phyloP scores from a whole-genome alignment of 257 asterid genomes.

The Dorcoceras hygrometricum region DNA sequence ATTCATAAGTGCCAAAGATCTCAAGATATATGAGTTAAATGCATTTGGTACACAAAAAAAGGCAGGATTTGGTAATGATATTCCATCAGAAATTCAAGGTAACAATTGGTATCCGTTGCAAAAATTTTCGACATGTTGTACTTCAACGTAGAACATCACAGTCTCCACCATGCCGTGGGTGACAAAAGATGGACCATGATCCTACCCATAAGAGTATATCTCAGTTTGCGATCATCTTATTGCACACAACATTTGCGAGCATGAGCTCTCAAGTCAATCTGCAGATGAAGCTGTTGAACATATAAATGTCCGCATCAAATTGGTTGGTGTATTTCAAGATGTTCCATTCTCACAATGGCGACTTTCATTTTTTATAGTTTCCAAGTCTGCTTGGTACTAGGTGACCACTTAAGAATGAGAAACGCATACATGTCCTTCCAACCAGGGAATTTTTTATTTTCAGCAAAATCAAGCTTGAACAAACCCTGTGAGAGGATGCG shows the following conservation, averaged over 20 bases:
- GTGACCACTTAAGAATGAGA: neutral
- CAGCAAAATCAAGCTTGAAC: neutral
- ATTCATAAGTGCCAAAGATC: slow-evolving; percentile 4
- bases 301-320: neutral
- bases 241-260: neutral
- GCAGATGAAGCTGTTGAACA: neutral
- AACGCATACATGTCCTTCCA: neutral
- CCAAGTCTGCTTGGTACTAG: neutral
- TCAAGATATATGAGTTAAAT: neutral
- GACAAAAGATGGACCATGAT: neutral
- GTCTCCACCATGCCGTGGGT: neutral
- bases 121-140: neutral
- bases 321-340: neutral
- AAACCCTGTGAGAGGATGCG: neutral
- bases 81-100: neutral
- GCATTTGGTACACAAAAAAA: neutral
- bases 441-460: neutral
- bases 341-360: neutral
- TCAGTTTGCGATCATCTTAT: neutral
- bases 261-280: neutral
- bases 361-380: too few species aligned
- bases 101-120: neutral
- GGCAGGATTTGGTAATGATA: neutral
- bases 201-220: neutral
- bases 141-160: neutral